A percentile compares a stretch with the other conserved stretches of the same genome.
These are phyloP conservation scores for Salvia hispanica DNA, from an alignment of 257 asterid species.

Conservation along the genomic window DNA sequence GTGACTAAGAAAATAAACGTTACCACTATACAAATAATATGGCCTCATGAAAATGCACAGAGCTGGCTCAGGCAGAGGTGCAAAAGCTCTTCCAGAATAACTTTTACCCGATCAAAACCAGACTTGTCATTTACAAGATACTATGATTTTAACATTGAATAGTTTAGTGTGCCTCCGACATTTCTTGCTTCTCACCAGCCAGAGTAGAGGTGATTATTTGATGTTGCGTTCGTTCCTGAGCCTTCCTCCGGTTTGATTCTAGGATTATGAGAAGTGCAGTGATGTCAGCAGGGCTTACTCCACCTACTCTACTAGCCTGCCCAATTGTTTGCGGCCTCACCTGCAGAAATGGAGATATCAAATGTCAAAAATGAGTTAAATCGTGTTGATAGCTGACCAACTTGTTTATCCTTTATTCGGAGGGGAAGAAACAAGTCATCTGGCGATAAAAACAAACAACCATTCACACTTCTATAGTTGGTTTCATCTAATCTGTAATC, in stretches of 20 bases:
- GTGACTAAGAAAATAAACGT: too few relatives aligned
- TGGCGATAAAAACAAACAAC: neutral
- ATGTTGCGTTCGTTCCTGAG: conserved; percentile 50
- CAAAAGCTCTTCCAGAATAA: neutral
- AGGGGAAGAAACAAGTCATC: neutral
- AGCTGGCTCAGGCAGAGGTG: too few relatives aligned
- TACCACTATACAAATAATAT: neutral
- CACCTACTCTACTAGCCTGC: conserved; percentile 98
- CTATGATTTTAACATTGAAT: neutral
- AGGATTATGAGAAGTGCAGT: conserved; percentile 91
- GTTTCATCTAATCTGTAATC: neutral
- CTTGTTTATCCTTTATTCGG: too few relatives aligned
- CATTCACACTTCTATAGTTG: neutral
- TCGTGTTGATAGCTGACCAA: too few relatives aligned
- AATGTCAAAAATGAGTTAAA: too few relatives aligned
- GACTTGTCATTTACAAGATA: neutral
- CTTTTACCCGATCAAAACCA: neutral
- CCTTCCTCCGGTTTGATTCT: conserved; percentile 79
- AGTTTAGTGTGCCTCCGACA: conserved; percentile 32
- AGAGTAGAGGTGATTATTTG: conserved; percentile 34
- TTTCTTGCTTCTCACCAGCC: conserved; percentile 39
- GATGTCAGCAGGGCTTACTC: conserved; percentile 95
- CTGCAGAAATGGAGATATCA: too few relatives aligned
- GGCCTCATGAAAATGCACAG: neutral
- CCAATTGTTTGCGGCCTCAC: conserved; percentile 96